Conservation (phyloP, 1,284 basidiomycete genomes). For the Cryptococcus sp. region DNA sequence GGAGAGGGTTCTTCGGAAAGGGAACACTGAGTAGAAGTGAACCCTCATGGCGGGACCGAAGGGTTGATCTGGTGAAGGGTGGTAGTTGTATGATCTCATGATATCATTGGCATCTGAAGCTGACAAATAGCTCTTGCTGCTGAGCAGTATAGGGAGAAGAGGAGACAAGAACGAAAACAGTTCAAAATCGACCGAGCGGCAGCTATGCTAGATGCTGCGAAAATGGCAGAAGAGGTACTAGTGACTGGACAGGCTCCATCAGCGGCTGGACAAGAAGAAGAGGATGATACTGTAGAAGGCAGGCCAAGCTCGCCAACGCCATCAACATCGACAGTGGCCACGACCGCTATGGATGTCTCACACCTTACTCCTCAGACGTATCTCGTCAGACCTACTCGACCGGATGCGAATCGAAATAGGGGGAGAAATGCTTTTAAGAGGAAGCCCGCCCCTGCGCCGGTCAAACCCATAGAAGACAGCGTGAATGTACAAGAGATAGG, state of each 20-base stretch:
- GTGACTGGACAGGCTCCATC: slow-evolving; percentile 16
- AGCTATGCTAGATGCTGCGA: slow-evolving; percentile 46
- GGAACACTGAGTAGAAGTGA: slow-evolving; percentile 90
- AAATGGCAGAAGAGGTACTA: slow-evolving; percentile 44
- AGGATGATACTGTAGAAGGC: slow-evolving; percentile 1
- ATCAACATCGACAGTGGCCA: slow-evolving; percentile 6
- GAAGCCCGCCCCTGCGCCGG: slow-evolving; percentile 16
- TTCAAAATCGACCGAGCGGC: slow-evolving; percentile 77
- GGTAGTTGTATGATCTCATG: slow-evolving; percentile 38
- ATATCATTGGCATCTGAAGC: neutral
- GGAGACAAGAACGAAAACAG: slow-evolving; percentile 76
- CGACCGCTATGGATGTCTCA: slow-evolving; percentile 19
- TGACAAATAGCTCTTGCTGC: slow-evolving; percentile 33
- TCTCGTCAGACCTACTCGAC: slow-evolving; percentile 44
- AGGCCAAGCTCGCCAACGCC: slow-evolving; percentile 12
- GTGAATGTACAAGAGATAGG: neutral
- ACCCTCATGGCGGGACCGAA: slow-evolving; percentile 81
- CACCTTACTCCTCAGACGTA: slow-evolving; percentile 46
- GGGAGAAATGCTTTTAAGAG: slow-evolving; percentile 39
- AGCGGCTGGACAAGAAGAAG: neutral
- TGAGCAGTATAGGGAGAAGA: slow-evolving; percentile 80
- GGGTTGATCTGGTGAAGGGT: slow-evolving; percentile 59
- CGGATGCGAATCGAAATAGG: slow-evolving; percentile 42
- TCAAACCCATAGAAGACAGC: too few relatives aligned
- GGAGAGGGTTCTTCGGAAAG: slow-evolving; percentile 93